Percentiles rank a stretch among this genome's conserved stretches.
Conservation (phyloP, 805 yeast genomes). For the Metschnikowia baotianmanensis region DNA sequence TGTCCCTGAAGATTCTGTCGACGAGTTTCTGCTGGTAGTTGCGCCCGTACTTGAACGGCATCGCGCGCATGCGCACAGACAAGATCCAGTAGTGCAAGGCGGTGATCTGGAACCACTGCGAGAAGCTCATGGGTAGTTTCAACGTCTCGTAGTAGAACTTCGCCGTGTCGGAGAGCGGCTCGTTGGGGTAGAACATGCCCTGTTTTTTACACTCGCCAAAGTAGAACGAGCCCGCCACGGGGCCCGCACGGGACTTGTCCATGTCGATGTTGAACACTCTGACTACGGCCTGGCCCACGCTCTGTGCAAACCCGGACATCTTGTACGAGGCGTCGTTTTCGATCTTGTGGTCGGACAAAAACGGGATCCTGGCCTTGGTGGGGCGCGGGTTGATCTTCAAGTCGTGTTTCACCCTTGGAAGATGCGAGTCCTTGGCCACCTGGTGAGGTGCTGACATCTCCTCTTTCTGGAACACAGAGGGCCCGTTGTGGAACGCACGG, state of each 20-base stretch:
- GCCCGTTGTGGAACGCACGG: slow-evolving; percentile 14
- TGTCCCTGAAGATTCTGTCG: slow-evolving; percentile 85
- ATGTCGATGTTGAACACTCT: slow-evolving; percentile 71
- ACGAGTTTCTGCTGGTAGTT: slow-evolving; percentile 90
- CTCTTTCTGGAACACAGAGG: slow-evolving; percentile 22
- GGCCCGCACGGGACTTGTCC: slow-evolving; percentile 91
- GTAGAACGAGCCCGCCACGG: slow-evolving; percentile 87
- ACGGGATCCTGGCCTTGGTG: slow-evolving; percentile 36
- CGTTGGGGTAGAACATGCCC: slow-evolving; percentile 74
- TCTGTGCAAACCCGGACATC: slow-evolving; percentile 37
- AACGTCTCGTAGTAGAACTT: slow-evolving; percentile 82
- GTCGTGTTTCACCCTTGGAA: slow-evolving; percentile 38
- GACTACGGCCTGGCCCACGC: slow-evolving; percentile 64
- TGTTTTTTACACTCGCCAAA: slow-evolving; percentile 85
- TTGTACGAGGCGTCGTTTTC: slow-evolving; percentile 36
- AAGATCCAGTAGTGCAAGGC: slow-evolving; percentile 90
- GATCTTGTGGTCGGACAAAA: slow-evolving; percentile 37
- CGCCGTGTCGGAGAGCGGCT: slow-evolving; percentile 69
- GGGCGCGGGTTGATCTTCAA: slow-evolving; percentile 34
- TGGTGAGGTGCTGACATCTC: slow-evolving; percentile 30
- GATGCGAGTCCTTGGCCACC: slow-evolving; percentile 39
- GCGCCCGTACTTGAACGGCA: slow-evolving; percentile 87
- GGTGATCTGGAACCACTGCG: slow-evolving; percentile 96
- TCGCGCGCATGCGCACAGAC: slow-evolving; percentile 91
- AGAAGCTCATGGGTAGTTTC: slow-evolving; percentile 78